Conservation (phyloP, 345 rosid genomes). For the Hypericum androsaemum region DNA sequence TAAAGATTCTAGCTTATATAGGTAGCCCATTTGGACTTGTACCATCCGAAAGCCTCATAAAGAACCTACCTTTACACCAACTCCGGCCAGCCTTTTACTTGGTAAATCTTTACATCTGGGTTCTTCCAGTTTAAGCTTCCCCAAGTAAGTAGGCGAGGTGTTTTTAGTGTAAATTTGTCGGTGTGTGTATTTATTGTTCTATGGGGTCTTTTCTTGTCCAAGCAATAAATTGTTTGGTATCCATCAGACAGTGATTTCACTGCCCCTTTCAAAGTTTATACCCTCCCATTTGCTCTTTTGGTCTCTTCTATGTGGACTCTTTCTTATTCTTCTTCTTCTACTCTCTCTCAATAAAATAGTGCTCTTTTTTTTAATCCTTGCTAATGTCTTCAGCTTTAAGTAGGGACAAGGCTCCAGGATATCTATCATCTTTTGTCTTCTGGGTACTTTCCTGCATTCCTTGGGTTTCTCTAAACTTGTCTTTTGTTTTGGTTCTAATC, state of each 20-base stretch:
- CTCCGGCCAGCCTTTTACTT: too few species aligned
- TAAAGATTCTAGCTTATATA: neutral
- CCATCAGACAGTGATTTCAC: constrained; percentile 63
- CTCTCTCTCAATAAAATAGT: too few species aligned
- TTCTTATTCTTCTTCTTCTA: too few species aligned
- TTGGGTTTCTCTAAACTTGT: constrained; percentile 8
- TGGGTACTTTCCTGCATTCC: constrained; percentile 30
- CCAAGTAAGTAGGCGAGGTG: too few species aligned
- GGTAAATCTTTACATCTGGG: too few species aligned
- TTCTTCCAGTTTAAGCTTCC: too few species aligned
- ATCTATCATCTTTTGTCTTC: constrained; percentile 45
- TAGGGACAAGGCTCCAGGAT: constrained; percentile 38
- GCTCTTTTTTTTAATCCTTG: too few species aligned
- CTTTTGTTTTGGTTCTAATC: neutral
- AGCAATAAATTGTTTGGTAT: constrained; percentile 28
- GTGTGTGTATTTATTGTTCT: constrained; percentile 20
- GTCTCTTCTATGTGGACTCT: constrained; percentile 19
- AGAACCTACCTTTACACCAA: constrained; percentile 1
- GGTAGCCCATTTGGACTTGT: too few species aligned
- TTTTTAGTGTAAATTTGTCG: constrained; percentile 4
- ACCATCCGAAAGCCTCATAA: too few species aligned
- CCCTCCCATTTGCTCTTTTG: constrained; percentile 38
- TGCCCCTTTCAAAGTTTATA: constrained; percentile 90
- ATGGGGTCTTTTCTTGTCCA: constrained; percentile 12
- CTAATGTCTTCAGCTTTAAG: neutral